These are phyloP conservation scores for Lipomyces japonicus DNA, from an alignment of 805 yeast genomes.

Conservation along the genomic window DNA sequence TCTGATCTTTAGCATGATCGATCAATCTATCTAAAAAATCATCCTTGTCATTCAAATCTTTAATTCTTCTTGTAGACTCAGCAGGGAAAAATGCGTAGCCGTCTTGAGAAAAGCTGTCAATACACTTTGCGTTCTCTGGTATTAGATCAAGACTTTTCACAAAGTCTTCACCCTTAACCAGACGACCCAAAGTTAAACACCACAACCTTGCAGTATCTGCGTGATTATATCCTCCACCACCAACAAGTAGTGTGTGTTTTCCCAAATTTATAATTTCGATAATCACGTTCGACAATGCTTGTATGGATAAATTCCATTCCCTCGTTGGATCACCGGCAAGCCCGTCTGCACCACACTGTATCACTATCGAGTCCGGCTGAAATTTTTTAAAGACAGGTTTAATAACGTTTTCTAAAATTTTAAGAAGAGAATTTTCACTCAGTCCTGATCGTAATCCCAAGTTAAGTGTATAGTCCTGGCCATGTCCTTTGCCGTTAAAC, in stretches of 20 bases:
- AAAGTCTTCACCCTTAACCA: constrained; percentile 5
- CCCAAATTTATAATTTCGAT: constrained; percentile 32
- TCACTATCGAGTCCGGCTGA: constrained; percentile 52
- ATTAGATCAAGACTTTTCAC: constrained; percentile 17
- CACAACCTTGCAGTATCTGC: constrained; percentile 60
- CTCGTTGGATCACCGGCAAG: constrained; percentile 56
- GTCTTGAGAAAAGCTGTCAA: constrained; percentile 18
- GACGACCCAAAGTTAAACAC: constrained; percentile 39
- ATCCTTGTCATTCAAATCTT: constrained; percentile 5
- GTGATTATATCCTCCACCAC: constrained; percentile 77
- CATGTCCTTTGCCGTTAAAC: constrained; percentile 41
- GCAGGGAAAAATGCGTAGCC: constrained; percentile 14
- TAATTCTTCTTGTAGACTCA: not conserved
- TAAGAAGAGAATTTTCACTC: constrained; percentile 43
- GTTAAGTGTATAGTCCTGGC: constrained; percentile 44
- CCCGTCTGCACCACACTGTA: constrained; percentile 76
- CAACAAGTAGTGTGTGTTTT: constrained; percentile 50
- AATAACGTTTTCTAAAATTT: constrained; percentile 44
- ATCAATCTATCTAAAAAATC: constrained; percentile 12
- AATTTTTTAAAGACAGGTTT: constrained; percentile 42
- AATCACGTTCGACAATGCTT: constrained; percentile 46
- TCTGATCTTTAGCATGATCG: constrained; percentile 1
- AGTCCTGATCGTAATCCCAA: constrained; percentile 59
- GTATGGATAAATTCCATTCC: constrained; percentile 66
- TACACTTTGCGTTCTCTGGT: constrained; percentile 7